These are phyloP conservation scores for Cornus kousa DNA, from an alignment of 148 eudicot species.

Conservation along the genomic window DNA sequence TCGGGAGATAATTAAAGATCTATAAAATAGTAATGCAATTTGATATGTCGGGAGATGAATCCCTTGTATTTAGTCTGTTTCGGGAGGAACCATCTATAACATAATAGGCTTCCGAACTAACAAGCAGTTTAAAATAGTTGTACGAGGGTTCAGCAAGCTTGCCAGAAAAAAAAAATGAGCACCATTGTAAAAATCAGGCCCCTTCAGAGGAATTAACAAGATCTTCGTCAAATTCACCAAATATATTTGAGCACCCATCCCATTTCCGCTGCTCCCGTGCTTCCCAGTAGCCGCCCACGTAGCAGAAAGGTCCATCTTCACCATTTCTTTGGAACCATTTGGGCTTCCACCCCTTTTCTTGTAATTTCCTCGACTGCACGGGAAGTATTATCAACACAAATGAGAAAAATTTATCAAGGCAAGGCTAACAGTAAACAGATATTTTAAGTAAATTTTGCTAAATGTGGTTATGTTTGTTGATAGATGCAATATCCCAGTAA, in stretches of 20 bases:
- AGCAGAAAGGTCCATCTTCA: conserved; percentile 58
- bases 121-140: background rate
- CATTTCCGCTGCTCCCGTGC: conserved; percentile 58
- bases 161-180: conserved; percentile 6
- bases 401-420: background rate
- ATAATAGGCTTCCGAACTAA: no score
- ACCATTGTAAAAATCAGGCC: conserved; percentile 37
- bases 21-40: no score
- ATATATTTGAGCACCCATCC: conserved; percentile 72
- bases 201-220: conserved; percentile 27
- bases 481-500: background rate
- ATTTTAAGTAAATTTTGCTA: background rate
- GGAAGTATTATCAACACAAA: background rate
- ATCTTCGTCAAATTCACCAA: conserved; percentile 63
- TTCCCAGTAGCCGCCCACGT: conserved; percentile 86
- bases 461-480: background rate
- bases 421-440: no score
- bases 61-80: no score
- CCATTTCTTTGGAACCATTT: conserved; percentile 74
- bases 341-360: conserved; percentile 91
- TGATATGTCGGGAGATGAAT: no score
- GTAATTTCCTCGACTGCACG: conserved; percentile 73
- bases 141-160: background rate
- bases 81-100: background rate
- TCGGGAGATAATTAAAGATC: no score